These are phyloP conservation scores for Lipomyces chichibuensis DNA, from an alignment of 805 yeast species.

Conservation along the genomic window DNA sequence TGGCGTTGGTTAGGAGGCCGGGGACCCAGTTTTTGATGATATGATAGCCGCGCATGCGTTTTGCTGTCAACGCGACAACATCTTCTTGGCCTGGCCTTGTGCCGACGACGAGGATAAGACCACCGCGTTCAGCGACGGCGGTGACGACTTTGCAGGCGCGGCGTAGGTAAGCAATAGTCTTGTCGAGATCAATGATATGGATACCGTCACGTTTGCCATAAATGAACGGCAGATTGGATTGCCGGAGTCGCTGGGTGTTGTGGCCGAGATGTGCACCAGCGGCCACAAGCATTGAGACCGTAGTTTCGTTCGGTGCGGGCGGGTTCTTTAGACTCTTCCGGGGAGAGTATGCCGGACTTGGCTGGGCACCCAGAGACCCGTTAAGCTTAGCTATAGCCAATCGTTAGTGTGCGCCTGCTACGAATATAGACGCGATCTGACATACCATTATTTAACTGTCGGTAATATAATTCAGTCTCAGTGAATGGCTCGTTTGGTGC, in stretches of 20 bases:
- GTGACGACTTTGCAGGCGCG: constrained; percentile 84
- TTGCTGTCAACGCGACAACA: constrained; percentile 77
- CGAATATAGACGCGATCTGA: neutral
- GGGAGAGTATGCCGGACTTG: constrained; percentile 18
- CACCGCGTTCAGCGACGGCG: constrained; percentile 82
- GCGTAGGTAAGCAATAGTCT: constrained; percentile 72
- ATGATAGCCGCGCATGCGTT: constrained; percentile 74
- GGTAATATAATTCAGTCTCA: constrained; percentile 17
- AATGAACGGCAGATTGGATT: constrained; percentile 80
- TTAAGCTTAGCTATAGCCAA: neutral
- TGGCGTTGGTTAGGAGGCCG: constrained; percentile 87
- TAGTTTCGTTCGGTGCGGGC: constrained; percentile 48
- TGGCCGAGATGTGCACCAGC: constrained; percentile 97
- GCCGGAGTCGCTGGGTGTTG: constrained; percentile 56
- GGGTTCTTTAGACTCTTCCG: constrained; percentile 9
- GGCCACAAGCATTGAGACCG: constrained; percentile 74
- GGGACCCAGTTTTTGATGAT: constrained; percentile 90
- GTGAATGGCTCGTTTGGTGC: constrained; percentile 19
- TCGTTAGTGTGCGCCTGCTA: neutral
- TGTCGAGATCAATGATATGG: constrained; percentile 86
- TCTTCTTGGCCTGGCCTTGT: constrained; percentile 76
- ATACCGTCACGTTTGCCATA: constrained; percentile 90
- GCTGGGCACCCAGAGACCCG: constrained; percentile 24
- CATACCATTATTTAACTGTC: constrained; percentile 34
- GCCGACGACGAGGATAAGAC: constrained; percentile 81